Conservation (phyloP, 108 stramenopile genomes). For the Nitzschia sp. region DNA sequence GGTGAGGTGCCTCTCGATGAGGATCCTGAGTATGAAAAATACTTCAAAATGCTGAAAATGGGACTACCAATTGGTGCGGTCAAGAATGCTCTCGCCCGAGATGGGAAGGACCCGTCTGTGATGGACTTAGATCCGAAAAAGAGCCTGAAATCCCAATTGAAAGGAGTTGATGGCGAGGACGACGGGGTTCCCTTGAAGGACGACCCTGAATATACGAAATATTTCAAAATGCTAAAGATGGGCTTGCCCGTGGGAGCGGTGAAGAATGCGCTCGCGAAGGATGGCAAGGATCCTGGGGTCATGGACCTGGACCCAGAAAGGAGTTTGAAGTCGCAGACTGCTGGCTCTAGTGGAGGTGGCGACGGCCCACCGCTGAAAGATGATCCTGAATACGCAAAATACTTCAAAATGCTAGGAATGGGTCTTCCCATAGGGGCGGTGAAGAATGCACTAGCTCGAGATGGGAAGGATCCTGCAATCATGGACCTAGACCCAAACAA, state of each 20-base stretch:
- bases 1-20: slow-evolving; percentile 69
- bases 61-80: slow-evolving; percentile 69
- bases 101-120: slow-evolving; percentile 70
- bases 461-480: slow-evolving; percentile 73
- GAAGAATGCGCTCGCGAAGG: slow-evolving; percentile 64
- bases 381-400: slow-evolving; percentile 70
- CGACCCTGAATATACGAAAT: slow-evolving; percentile 77
- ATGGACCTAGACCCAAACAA: slow-evolving; percentile 76
- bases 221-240: slow-evolving; percentile 78
- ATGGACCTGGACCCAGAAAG: slow-evolving; percentile 79
- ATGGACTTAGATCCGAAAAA: slow-evolving; percentile 81
- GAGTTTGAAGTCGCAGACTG: slow-evolving; percentile 49
- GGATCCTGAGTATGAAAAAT: slow-evolving; percentile 79
- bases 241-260: slow-evolving; percentile 69
- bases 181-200: slow-evolving; percentile 72
- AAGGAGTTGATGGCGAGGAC: slow-evolving; percentile 25
- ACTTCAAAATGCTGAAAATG: slow-evolving; percentile 81
- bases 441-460: slow-evolving; percentile 61
- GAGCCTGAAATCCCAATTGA: slow-evolving; percentile 50
- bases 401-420: slow-evolving; percentile 77
- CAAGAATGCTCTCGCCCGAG: slow-evolving; percentile 66
- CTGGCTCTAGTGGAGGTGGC: slow-evolving; percentile 12
- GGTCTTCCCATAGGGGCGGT: slow-evolving; percentile 74
- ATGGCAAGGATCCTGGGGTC: slow-evolving; percentile 62
- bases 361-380: slow-evolving; percentile 61